Percentiles rank a stretch among this genome's conserved stretches.
These are phyloP conservation scores for Solanum pimpinellifolium DNA, from an alignment of 257 asterid genomes.

Conservation along the genomic window DNA sequence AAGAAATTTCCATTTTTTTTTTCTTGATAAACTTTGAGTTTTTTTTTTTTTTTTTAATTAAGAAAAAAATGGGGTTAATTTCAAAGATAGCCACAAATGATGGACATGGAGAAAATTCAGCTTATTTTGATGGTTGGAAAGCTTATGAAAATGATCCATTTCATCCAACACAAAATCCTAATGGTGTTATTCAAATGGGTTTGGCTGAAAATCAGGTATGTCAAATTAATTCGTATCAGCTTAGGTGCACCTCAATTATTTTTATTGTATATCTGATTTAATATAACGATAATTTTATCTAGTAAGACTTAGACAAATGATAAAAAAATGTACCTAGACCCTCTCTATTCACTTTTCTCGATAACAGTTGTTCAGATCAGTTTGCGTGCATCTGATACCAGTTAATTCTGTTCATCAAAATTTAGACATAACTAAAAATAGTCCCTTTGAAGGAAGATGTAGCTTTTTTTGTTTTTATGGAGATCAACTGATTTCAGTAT, in stretches of 20 bases:
- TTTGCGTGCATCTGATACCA: neutral
- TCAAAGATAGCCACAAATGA: constrained; percentile 2
- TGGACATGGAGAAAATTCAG: constrained; percentile 8
- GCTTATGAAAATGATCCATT: constrained; percentile 11
- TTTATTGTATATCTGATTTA: neutral
- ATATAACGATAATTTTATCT: neutral
- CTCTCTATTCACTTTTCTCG: neutral
- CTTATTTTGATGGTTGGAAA: constrained; percentile 14
- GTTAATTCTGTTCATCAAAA: neutral
- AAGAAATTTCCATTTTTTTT: neutral
- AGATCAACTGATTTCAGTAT: neutral
- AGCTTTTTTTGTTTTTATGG: neutral
- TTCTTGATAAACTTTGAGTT: neutral
- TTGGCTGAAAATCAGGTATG: constrained; percentile 9
- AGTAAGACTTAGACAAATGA: neutral
- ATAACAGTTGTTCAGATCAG: neutral
- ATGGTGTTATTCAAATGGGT: constrained; percentile 12
- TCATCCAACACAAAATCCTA: neutral
- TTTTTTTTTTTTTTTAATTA: too few species aligned
- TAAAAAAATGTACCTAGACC: neutral
- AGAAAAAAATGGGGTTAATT: neutral
- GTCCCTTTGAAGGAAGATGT: neutral
- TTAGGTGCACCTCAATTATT: neutral
- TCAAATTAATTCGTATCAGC: neutral
- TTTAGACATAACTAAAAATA: neutral